Conservation (phyloP, 1,139 yeast genomes). For the Diutina rugosa region DNA sequence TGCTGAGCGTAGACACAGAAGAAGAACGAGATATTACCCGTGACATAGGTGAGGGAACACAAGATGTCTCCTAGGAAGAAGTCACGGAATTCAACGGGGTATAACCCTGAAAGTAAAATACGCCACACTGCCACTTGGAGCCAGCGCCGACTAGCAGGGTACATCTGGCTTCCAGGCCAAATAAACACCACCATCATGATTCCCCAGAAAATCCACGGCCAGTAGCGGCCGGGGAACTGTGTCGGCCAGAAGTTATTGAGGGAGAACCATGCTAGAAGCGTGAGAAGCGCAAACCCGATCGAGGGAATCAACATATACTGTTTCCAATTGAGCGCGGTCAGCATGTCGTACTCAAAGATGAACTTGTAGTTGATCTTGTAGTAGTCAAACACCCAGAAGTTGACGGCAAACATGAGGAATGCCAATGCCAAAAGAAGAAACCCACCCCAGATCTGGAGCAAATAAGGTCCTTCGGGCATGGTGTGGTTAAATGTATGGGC, state of each 20-base stretch:
- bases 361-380: slow-evolving; percentile 80
- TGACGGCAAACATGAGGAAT: slow-evolving; percentile 49
- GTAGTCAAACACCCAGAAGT: slow-evolving; percentile 60
- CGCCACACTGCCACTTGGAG: slow-evolving; percentile 60
- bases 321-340: slow-evolving; percentile 52
- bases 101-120: slow-evolving; percentile 66
- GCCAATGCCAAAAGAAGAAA: slow-evolving; percentile 55
- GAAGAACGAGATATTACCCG: slow-evolving; percentile 77
- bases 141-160: slow-evolving; percentile 58
- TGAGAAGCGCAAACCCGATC: slow-evolving; percentile 38
- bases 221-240: slow-evolving; percentile 49
- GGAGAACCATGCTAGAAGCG: slow-evolving; percentile 64
- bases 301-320: slow-evolving; percentile 58
- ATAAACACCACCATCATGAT: slow-evolving; percentile 34
- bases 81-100: slow-evolving; percentile 91
- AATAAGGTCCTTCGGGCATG: slow-evolving; percentile 39
- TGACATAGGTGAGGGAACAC: slow-evolving; percentile 76
- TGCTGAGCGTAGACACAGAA: slow-evolving; percentile 68
- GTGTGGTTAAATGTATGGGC: slow-evolving; percentile 21
- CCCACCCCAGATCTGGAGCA: slow-evolving; percentile 90
- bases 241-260: slow-evolving; percentile 58
- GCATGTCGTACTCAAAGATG: slow-evolving; percentile 77
- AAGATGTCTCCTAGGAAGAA: slow-evolving; percentile 86
- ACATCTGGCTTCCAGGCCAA: slow-evolving; percentile 49
- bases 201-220: slow-evolving; percentile 74